phyloP scores from a whole-genome alignment of 805 yeast genomes.

The Candida oleophila region DNA sequence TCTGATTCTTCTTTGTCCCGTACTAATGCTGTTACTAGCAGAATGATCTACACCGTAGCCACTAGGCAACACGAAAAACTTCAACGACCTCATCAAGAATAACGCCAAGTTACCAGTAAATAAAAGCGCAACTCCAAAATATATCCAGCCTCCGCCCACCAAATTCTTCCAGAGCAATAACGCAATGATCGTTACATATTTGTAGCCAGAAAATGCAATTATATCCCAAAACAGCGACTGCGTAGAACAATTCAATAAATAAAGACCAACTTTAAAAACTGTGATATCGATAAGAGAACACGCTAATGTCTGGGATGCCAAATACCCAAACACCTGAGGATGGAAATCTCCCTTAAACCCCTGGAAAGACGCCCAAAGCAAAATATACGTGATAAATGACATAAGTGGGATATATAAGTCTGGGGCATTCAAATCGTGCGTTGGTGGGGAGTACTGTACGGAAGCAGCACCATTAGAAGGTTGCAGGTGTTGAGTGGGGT shows the following conservation, averaged over 20 bases:
- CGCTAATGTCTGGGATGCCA: constrained; percentile 83
- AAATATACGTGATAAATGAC: constrained; percentile 85
- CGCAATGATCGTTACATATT: constrained; percentile 78
- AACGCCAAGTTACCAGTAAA: constrained; percentile 48
- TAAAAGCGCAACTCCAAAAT: constrained; percentile 35
- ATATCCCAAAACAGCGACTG: constrained; percentile 71
- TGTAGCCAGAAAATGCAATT: constrained; percentile 88
- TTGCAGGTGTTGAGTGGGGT: constrained; percentile 22
- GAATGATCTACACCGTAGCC: constrained; percentile 39
- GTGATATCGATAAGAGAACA: constrained; percentile 74
- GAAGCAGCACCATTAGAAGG: constrained; percentile 24
- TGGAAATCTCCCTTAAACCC: constrained; percentile 90
- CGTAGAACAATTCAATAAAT: constrained; percentile 68
- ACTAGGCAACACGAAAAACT: constrained; percentile 63
- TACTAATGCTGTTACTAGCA: constrained; percentile 57
- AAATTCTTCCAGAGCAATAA: constrained; percentile 52
- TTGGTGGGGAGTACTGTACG: constrained; percentile 65
- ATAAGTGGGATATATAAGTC: constrained; percentile 94
- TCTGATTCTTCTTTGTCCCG: constrained; percentile 71
- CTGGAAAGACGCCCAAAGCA: constrained; percentile 78
- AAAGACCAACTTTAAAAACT: constrained; percentile 77
- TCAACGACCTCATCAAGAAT: constrained; percentile 67
- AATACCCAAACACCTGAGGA: constrained; percentile 86
- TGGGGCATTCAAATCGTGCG: constrained; percentile 89
- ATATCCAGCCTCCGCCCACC: constrained; percentile 32